phyloP scores from a whole-genome alignment of 225 moss, liverwort and hornwort genomes.

The Anthoceros angustus region DNA sequence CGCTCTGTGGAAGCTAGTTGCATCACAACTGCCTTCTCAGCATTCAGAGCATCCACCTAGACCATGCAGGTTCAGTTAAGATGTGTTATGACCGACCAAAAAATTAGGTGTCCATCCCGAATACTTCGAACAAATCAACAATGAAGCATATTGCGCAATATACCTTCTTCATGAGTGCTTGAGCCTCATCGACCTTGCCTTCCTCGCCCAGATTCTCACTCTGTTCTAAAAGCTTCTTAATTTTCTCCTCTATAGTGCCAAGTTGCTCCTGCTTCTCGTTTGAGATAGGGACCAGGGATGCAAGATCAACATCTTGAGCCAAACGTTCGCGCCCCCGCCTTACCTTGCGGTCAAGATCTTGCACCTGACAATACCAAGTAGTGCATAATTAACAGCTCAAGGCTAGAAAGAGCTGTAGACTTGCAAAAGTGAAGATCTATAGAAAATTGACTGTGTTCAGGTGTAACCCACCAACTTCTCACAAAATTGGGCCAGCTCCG shows the following conservation, averaged over 20 bases:
- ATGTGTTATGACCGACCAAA: too few relatives aligned
- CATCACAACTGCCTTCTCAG: conserved; percentile 48
- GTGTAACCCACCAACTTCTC: conserved; percentile 58
- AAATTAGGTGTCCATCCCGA: too few relatives aligned
- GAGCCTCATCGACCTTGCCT: conserved; percentile 79
- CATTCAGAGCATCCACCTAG: conserved; percentile 63
- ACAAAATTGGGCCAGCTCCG: conserved; percentile 81
- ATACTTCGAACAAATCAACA: too few relatives aligned
- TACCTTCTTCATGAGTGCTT: conserved; percentile 90
- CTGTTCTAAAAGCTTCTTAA: conserved; percentile 72
- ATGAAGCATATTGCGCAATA: too few relatives aligned
- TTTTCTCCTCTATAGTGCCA: conserved; percentile 79
- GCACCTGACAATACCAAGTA: conserved; percentile 24
- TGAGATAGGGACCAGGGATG: conserved; percentile 51
- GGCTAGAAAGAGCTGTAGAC: background rate
- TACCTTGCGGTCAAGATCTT: conserved; percentile 88
- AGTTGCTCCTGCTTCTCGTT: conserved; percentile 70
- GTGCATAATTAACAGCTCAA: background rate
- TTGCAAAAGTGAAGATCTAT: background rate
- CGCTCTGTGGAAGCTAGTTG: conserved; percentile 85
- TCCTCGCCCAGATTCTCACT: conserved; percentile 78
- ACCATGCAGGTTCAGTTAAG: background rate
- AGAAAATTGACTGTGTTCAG: background rate
- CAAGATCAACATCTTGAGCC: conserved; percentile 63
- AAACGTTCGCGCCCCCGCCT: conserved; percentile 73